Conservation (phyloP, 1,284 basidiomycete species). For the Pterulicium gracile region DNA sequence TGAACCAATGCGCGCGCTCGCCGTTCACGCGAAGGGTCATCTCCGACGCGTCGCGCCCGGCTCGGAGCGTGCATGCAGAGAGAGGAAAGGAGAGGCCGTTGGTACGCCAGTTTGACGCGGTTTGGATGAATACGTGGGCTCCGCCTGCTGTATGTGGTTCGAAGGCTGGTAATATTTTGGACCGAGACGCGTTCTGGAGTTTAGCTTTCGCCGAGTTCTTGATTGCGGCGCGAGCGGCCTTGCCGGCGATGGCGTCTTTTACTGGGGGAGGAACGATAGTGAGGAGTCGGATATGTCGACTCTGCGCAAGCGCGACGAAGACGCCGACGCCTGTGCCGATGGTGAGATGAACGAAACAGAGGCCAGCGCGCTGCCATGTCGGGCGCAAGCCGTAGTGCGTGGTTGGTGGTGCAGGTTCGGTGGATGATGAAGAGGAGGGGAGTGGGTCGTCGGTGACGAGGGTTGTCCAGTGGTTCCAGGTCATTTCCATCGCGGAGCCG, state of each 20-base stretch:
- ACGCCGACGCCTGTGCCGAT: slow-evolving; percentile 23
- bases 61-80: slow-evolving; percentile 19
- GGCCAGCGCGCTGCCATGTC: slow-evolving; percentile 23
- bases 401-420: slow-evolving; percentile 9
- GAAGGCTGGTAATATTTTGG: too few species aligned
- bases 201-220: neutral
- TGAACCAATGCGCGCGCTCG: slow-evolving; percentile 27
- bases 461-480: slow-evolving; percentile 27
- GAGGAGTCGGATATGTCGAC: slow-evolving; percentile 24
- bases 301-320: slow-evolving; percentile 22
- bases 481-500: slow-evolving; percentile 23
- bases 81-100: slow-evolving; percentile 26
- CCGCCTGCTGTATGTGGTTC: too few species aligned
- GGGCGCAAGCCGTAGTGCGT: slow-evolving; percentile 21
- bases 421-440: slow-evolving; percentile 6
- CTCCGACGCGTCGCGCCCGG: slow-evolving; percentile 25
- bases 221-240: neutral
- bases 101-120: slow-evolving; percentile 21
- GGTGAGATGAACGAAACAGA: slow-evolving; percentile 20
- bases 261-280: slow-evolving; percentile 20
- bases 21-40: slow-evolving; percentile 25
- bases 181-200: neutral
- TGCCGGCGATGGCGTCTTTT: neutral
- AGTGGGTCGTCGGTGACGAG: slow-evolving; percentile 14
- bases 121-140: slow-evolving; percentile 26